Evolutionary conservation across 1,284 basidiomycete species (phyloP).

Genomic region (Ustilago vetiveriae): DNA sequence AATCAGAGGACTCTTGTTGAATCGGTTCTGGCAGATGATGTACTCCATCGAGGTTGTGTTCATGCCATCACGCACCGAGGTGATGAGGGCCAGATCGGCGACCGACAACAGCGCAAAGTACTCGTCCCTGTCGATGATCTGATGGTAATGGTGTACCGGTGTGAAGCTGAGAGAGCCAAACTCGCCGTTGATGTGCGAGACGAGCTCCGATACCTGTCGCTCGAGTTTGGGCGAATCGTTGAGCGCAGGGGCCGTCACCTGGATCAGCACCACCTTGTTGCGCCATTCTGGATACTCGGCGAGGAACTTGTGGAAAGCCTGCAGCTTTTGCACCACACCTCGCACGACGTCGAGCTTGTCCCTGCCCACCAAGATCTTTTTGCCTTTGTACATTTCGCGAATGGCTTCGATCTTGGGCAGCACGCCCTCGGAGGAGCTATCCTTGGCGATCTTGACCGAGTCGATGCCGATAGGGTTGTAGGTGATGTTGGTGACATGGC

Average conservation of each 20-base stretch:
- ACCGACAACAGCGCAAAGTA: conserved; percentile 96
- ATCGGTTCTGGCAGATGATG: conserved; percentile 88
- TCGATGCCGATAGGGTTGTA: conserved; percentile 99
- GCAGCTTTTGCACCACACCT: conserved; percentile 95
- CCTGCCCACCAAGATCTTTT: conserved; percentile 98
- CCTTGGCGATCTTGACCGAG: conserved; percentile 84
- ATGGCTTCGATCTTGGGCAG: conserved; percentile 88
- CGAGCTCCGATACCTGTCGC: conserved; percentile 90
- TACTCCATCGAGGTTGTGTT: conserved; percentile 97
- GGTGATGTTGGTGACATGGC: conserved; percentile 83
- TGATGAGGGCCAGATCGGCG: conserved; percentile 94
- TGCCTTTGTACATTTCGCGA: conserved; percentile 86
- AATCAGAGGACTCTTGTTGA: conserved; percentile 80
- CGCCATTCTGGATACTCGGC: conserved; percentile 95
- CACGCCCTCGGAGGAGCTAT: conserved; percentile 83
- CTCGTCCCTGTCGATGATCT: conserved; percentile 91
- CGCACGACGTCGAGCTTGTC: conserved; percentile 99
- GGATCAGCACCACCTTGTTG: conserved; percentile 78
- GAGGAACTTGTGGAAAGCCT: conserved; percentile 93
- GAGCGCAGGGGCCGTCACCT: conserved; percentile 92
- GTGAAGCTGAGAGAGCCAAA: conserved; percentile 95
- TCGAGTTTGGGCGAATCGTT: conserved; percentile 94
- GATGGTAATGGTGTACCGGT: conserved; percentile 99
- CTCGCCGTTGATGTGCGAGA: conserved; percentile 95
- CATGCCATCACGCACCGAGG: conserved; percentile 96